A percentile compares a stretch with the other conserved stretches of the same genome.
phyloP scores from a whole-genome alignment of 148 eudicot genomes.

The Fagopyrum esculentum region DNA sequence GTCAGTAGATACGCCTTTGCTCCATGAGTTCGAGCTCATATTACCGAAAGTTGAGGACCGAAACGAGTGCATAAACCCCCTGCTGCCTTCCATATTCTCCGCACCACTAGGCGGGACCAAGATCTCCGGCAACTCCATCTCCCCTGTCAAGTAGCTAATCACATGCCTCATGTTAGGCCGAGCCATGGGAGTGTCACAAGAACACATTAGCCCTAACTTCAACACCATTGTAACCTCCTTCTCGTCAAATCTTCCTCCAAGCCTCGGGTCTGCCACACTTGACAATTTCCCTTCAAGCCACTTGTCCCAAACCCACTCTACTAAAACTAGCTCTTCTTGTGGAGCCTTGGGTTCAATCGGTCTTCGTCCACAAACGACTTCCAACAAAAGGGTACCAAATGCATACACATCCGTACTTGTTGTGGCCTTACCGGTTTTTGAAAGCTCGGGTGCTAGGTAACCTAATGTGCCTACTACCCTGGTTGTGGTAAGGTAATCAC shows the following conservation, averaged over 20 bases:
- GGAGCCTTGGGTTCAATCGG: constrained; percentile 29
- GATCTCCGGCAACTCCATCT: constrained; percentile 4
- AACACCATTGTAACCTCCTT: constrained; percentile 27
- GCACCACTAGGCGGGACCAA: constrained; percentile 7
- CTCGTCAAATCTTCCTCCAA: constrained; percentile 21
- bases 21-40: constrained; percentile 9
- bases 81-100: constrained; percentile 10
- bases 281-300: constrained; percentile 21
- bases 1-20: neutral
- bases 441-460: constrained; percentile 47
- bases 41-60: neutral
- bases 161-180: constrained; percentile 40
- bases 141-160: constrained; percentile 13
- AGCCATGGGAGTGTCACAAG: constrained; percentile 15
- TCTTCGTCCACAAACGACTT: constrained; percentile 39
- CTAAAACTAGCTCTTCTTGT: constrained; percentile 26
- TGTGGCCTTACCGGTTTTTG: constrained; percentile 43
- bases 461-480: constrained; percentile 53
- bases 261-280: constrained; percentile 25
- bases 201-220: constrained; percentile 37
- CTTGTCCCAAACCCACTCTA: constrained; percentile 25
- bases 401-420: constrained; percentile 46
- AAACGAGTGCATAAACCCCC: constrained; percentile 5
- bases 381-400: constrained; percentile 36
- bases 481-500: constrained; percentile 38